Base-by-base conservation (phyloP, 1,284 basidiomycete species). In the Rhodotorula sp. region DNA sequence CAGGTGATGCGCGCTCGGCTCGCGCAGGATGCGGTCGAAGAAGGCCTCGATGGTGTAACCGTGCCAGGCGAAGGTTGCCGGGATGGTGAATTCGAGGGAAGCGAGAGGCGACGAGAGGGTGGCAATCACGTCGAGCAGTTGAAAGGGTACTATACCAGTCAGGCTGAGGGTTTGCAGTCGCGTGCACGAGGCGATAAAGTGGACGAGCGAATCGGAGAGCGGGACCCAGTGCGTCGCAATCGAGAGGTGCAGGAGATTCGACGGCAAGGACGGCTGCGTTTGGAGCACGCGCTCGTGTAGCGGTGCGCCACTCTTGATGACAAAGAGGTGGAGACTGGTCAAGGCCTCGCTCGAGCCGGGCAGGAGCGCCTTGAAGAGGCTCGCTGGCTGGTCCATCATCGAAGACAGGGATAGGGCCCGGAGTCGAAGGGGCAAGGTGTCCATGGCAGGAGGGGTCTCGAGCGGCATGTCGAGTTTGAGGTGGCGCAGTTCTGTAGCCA, bases 401-500 rank as follows among this genome's bases (percentile, higher is more conserved):
- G 49, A 48, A 23, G 58, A 67, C 10, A 68, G 52, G 5, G 70
- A 62, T 21, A 71, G 66, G 5, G 52, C 31, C 5, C 43, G 18
- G 43, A 68, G 60, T 0, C 49, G 55, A 19, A 71, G 18, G 0
- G 70, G 63, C 1, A 67, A 5, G 0, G 19, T 2, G 0, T n/a
- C 6, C 5, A 43, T 15, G 19, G 47, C 50, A n/a, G 61, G 8
- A 1, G 66, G 57, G 1, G 49, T 16, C n/a, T 71, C 70, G 48
- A 71, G 60, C 7, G 66, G 70, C 6, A 71, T 34, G 15, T 65
- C 60, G 49, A 71, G 66, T 34, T 59, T 52, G 15, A 71, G 66
- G 26, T 64, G 52, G 0, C 62, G 62, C 16, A 71, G 55, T 1
- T 49, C 70, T 71, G 52, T 14, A 18, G 50, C 1, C 38, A 14